Evolutionary conservation across 1,284 basidiomycete genomes (phyloP), one percentile per base, ranked within the genome.

Genomic region (Meripilus lineatus): DNA sequence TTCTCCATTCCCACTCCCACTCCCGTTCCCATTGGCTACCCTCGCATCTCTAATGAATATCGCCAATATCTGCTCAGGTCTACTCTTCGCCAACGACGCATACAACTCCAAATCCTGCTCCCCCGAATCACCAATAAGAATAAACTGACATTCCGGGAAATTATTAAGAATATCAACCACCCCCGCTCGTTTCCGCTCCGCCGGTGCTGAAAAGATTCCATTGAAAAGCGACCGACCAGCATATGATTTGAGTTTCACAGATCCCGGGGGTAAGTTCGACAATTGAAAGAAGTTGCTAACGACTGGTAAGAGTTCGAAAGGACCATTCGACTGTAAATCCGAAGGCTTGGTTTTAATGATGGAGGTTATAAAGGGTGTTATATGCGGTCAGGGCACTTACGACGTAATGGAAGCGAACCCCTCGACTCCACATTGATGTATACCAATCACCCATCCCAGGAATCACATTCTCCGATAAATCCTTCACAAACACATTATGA

Each of bases 91-190:
- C 17, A 93, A 58, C 47, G 75, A 67, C 6, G 83, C 69, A 59
- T 93, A 94, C 3, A 94, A 69, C 61, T 93, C 89, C 32, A 94
- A 67, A 63, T 94, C 92, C 56, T 93, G 90, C 59, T 94, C 91
- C 26, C 89, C 91, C 0, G 82, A 80, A 61, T 95, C 93, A 6
- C 92, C 92, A 24, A 95, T 72, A 38, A 94, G 76, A 55, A 96
- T 67, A 64, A 96, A 95, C 17, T 68, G 72, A 2, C 84, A 79
- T 34, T 80, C 70, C 1, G 77, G 78, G 60, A 94, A 93, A 8
- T 79, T 72, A 42, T 85, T 75, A n/a, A 95, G 68, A 22, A 92
- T 70, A 34, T 92, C 87, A 6, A 81, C 59, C 2, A 94, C 79
- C n/a, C 82, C 84, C 0, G 75, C 76, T 4, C 82, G 79, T 65